Evolutionary conservation across 306 rosid species (phyloP), one percentile per base, ranked within the genome.

Genomic region (Betula pendula): DNA sequence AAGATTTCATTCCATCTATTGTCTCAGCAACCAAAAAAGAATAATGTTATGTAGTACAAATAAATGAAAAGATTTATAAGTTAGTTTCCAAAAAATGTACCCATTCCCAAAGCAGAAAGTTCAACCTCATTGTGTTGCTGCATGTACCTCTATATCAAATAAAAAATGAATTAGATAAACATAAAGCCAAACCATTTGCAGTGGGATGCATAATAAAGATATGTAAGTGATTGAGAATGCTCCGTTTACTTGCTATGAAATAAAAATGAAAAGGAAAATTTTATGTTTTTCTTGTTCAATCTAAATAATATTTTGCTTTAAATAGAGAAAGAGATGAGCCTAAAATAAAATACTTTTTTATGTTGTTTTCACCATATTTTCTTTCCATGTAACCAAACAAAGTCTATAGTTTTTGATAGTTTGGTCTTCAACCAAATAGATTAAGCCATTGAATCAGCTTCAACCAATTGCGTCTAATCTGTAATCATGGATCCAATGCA

Each of bases 61-160:
- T 27, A 51, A 3, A 19, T 52, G 19, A 17, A 55, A 55, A 22
- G 31, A 0, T 55, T 22, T 8, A 2, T 22, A 22, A 22, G 52
- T 58, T 22, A 40, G 52, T 31, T 38, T 35, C 3, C 1, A 24
- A 20, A 73, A 60, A 80, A 65, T 22, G 44, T 90, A 95, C 98
- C 97, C 98, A 92, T 95, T 82, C 98, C 98, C 68, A 95, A 80
- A 25, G 98, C 97, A 72, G 98, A 95, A 69, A 95, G 98, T 88
- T 92, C 98, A 68, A 95, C 98, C 87, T 95, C 98, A 80, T 89
- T 81, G 81, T 95, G 96, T 81, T 92, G 98, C 75, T 95, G 97
- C 24, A 95, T 90, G 70, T 95, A 95, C 90, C 97, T 92, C 98
- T 95, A 86, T 84, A 74, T 80, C 49, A 85, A 87, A 77, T 20